Evolutionary conservation across 768 basidiomycete species (phyloP).

Genomic region (Boletus coccyginus): DNA sequence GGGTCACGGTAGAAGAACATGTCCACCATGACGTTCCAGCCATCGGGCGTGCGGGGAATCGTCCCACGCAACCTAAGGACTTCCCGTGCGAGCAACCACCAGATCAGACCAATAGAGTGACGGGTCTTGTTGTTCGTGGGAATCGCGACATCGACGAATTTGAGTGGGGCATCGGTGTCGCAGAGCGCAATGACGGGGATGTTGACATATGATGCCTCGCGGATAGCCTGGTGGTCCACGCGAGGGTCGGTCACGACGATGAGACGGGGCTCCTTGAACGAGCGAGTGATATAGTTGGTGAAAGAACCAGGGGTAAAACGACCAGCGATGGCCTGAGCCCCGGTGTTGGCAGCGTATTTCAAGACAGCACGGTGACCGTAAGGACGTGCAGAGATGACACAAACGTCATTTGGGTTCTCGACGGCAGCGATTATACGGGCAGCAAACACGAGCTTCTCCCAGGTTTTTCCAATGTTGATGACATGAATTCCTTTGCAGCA

Average conservation of each 20-base stretch:
- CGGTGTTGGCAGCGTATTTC: slow-evolving; percentile 97
- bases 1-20: slow-evolving; percentile 99
- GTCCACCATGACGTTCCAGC: slow-evolving; percentile 99
- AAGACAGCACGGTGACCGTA: slow-evolving; percentile 99
- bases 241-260: slow-evolving; percentile 99
- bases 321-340: slow-evolving; percentile 97
- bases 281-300: slow-evolving; percentile 99
- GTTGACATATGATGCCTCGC: slow-evolving; percentile 99
- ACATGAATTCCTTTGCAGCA: slow-evolving; percentile 79
- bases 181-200: slow-evolving; percentile 99
- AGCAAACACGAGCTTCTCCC: slow-evolving; percentile 98
- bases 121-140: slow-evolving; percentile 99
- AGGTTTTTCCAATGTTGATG: slow-evolving; percentile 98
- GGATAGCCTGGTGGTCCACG: slow-evolving; percentile 99
- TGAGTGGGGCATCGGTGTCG: slow-evolving; percentile 96
- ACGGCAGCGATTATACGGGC: slow-evolving; percentile 96
- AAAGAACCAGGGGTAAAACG: slow-evolving; percentile 99
- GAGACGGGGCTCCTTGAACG: slow-evolving; percentile 99
- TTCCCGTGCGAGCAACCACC: slow-evolving; percentile 97
- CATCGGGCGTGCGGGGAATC: slow-evolving; percentile 85
- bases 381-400: slow-evolving; percentile 96
- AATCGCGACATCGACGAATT: slow-evolving; percentile 98
- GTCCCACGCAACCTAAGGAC: slow-evolving; percentile 94
- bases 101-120: slow-evolving; percentile 94
- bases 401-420: slow-evolving; percentile 97